Evolutionary conservation across 257 asterid genomes (phyloP).

Genomic region (Salvia miltiorrhiza): DNA sequence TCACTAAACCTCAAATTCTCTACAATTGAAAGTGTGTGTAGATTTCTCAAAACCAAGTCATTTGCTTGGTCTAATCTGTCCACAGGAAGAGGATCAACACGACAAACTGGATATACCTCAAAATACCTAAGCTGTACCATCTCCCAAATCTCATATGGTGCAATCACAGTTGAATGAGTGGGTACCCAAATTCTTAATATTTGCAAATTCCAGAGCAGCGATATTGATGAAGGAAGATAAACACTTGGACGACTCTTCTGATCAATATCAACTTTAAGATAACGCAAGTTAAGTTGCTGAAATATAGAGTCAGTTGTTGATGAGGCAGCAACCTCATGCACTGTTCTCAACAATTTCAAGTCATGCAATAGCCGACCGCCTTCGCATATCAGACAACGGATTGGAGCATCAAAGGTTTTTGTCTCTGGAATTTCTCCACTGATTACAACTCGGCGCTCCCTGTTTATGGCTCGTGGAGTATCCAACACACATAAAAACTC

Average conservation of each 20-base stretch:
- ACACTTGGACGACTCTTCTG: accelerated
- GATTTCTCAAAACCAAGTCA: neutral
- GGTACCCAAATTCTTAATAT: neutral
- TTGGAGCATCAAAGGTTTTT: too few relatives aligned
- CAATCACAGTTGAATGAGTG: neutral
- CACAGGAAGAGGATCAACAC: neutral
- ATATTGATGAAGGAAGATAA: neutral
- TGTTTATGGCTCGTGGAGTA: neutral
- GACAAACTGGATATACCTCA: neutral
- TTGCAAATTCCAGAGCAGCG: neutral
- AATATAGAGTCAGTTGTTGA: neutral
- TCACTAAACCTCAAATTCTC: neutral
- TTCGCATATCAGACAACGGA: too few relatives aligned
- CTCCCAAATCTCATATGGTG: too few relatives aligned
- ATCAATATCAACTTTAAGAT: too few relatives aligned
- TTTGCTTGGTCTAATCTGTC: neutral
- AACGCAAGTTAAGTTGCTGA: too few relatives aligned
- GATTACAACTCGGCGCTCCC: too few relatives aligned
- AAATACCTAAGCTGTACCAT: too few relatives aligned
- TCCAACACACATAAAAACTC: neutral
- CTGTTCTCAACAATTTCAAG: neutral
- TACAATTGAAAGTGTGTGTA: neutral
- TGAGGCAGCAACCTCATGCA: neutral
- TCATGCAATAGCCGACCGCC: neutral
- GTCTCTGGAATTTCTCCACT: too few relatives aligned